Evolutionary conservation across 1,284 basidiomycete genomes (phyloP).

Genomic region (Ustilago cynodontis): DNA sequence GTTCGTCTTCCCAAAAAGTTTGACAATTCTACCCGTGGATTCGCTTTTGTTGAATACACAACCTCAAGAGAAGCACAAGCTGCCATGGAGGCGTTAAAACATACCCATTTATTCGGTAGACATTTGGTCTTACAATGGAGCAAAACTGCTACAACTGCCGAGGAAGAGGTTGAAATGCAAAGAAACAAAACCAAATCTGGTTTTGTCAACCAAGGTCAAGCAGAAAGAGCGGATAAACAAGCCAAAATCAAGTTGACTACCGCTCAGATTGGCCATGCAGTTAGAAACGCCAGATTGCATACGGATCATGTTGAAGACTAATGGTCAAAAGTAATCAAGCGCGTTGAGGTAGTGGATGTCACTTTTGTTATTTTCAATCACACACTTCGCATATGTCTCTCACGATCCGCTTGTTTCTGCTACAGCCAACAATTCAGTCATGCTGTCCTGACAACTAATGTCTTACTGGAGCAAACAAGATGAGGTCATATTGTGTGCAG

Average conservation of each 20-base stretch:
- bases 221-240: slow-evolving; percentile 13
- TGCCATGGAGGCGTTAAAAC: slow-evolving; percentile 74
- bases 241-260: slow-evolving; percentile 52
- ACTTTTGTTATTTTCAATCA: too few species aligned
- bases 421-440: too few species aligned
- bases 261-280: slow-evolving; percentile 51
- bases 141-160: slow-evolving; percentile 68
- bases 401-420: too few species aligned
- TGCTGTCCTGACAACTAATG: too few species aligned
- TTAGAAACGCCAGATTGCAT: slow-evolving; percentile 22
- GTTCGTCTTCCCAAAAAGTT: slow-evolving; percentile 77
- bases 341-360: neutral
- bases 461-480: too few species aligned
- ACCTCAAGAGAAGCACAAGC: slow-evolving; percentile 62
- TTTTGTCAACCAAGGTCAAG: slow-evolving; percentile 12
- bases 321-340: slow-evolving; percentile 30
- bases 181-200: slow-evolving; percentile 47
- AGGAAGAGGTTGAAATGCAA: slow-evolving; percentile 50
- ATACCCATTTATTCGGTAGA: slow-evolving; percentile 94
- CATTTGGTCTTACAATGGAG: slow-evolving; percentile 96
- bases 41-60: slow-evolving; percentile 86
- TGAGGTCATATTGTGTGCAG: too few species aligned
- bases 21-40: slow-evolving; percentile 79
- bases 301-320: slow-evolving; percentile 44
- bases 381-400: too few species aligned